Conservation (phyloP, 1,284 basidiomycete genomes). For the Heterobasidion irregulare region DNA sequence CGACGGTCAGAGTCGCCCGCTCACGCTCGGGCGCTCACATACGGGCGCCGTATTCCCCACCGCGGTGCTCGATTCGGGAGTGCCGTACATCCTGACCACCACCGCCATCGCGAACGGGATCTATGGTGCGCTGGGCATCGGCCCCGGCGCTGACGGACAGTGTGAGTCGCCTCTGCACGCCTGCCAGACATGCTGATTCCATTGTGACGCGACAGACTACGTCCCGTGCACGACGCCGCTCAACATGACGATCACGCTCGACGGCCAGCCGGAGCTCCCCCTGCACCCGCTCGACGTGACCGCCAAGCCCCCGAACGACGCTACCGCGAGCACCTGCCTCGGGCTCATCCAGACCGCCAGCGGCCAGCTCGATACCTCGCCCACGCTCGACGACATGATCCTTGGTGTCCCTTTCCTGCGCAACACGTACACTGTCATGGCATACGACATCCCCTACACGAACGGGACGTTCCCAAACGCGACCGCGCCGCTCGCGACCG, state of each 20-base stretch:
- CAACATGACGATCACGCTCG: conserved; percentile 60
- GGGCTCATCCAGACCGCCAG: conserved; percentile 58
- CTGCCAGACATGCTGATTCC: neutral
- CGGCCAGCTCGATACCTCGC: conserved; percentile 23
- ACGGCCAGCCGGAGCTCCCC: conserved; percentile 43
- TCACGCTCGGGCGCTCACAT: conserved; percentile 28
- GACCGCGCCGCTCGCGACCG: conserved; percentile 9
- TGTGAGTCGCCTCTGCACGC: conserved; percentile 35
- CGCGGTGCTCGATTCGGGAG: conserved; percentile 63
- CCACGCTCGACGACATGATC: conserved; percentile 49
- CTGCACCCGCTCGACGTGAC: conserved; percentile 69
- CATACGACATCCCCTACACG: conserved; percentile 39
- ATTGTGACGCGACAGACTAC: conserved; percentile 40
- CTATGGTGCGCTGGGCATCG: too few relatives aligned
- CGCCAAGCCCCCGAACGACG: conserved; percentile 25
- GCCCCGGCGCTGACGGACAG: conserved; percentile 49
- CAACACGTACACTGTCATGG: conserved; percentile 66
- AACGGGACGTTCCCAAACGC: conserved; percentile 35
- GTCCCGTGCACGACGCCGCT: conserved; percentile 60
- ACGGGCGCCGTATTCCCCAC: conserved; percentile 34
- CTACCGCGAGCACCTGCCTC: conserved; percentile 38
- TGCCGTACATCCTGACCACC: conserved; percentile 56
- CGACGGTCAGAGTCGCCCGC: conserved; percentile 28
- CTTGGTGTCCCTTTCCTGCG: conserved; percentile 71
- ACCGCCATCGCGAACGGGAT: conserved; percentile 58